Evolutionary conservation across 495 filamentous ascomycete genomes (phyloP), one percentile per base, ranked within the genome.

Genomic region (Massariosphaeria phaeospora): DNA sequence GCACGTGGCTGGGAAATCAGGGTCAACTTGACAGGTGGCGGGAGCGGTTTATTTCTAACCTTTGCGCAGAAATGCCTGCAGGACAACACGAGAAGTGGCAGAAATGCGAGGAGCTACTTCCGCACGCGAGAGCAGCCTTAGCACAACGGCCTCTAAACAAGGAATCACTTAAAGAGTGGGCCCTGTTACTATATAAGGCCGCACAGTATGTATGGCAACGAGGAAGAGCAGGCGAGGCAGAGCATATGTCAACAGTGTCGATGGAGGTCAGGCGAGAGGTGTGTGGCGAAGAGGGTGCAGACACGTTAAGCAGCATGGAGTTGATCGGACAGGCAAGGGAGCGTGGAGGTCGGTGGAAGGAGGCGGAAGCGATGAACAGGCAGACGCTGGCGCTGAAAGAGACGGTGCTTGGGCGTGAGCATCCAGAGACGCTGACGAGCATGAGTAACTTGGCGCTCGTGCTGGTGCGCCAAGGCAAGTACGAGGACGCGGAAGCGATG

Each of bases 1-100:
- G 66, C 42, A 64, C 55, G 17, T 79, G 75, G 76, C 60, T 79
- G 9, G 54, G 71, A 48, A 48, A 58, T 0, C 29, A 70, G 6
- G 60, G 54, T 21, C 35, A 75, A 40, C 44, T 68, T 24, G 72
- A 79, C 46, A 61, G 29, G 10, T 76, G 67, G 66, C 67, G 65
- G 33, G 31, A 65, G 25, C 49, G 50, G 10, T 77, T 66, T 62
- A 68, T 72, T 42, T 59, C 61, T 41, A 70, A 47, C 6, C 67
- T 80, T 42, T 59, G 49, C 41, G 35, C 25, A 9, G 66, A 54
- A 26, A 69, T 78, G 43, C 76, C 74, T 6, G 66, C 46, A 11
- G 73, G 67, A 36, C 18, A 36, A 27, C 60, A 55, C 41, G 47
- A 66, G 47, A 69, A 69, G 38, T 67, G 51, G 62, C 0, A 5